Evolutionary conservation across 1,284 basidiomycete species (phyloP).

Genomic region (Porodaedalea pini): DNA sequence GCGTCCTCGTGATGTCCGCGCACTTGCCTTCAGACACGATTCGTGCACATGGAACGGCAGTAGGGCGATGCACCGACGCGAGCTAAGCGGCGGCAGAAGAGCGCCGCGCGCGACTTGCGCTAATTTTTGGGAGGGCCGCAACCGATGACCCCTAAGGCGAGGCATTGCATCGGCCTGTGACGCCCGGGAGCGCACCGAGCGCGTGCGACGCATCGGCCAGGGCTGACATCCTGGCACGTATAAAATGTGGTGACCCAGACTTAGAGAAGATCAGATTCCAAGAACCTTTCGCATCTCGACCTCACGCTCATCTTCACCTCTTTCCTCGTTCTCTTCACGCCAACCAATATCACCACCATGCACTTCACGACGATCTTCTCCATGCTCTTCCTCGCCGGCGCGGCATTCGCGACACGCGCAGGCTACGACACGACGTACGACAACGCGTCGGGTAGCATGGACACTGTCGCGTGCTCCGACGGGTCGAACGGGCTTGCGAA

Average conservation of each 20-base stretch:
- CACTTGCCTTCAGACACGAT: no score
- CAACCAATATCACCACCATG: conserved; percentile 10
- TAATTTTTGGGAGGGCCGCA: conserved; percentile 1
- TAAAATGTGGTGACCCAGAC: neutral
- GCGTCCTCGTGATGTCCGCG: neutral
- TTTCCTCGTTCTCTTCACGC: neutral
- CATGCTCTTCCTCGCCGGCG: conserved; percentile 5
- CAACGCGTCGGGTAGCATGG: conserved; percentile 32
- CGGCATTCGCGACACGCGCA: conserved; percentile 33
- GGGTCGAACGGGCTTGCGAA: conserved; percentile 43
- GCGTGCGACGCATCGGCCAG: neutral
- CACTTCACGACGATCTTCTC: conserved; percentile 12
- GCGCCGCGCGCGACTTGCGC: conserved; percentile 2
- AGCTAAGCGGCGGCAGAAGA: neutral
- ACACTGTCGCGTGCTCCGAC: conserved; percentile 48
- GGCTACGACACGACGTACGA: conserved; percentile 44
- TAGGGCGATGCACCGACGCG: neutral
- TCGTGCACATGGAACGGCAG: no score
- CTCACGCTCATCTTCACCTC: neutral
- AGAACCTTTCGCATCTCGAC: neutral
- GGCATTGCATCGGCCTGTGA: neutral
- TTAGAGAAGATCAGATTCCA: neutral
- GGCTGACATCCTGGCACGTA: neutral
- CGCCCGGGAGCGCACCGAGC: neutral
- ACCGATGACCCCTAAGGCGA: neutral